Conservation (phyloP, 306 rosid species). For the Cicer chorassanicum region DNA sequence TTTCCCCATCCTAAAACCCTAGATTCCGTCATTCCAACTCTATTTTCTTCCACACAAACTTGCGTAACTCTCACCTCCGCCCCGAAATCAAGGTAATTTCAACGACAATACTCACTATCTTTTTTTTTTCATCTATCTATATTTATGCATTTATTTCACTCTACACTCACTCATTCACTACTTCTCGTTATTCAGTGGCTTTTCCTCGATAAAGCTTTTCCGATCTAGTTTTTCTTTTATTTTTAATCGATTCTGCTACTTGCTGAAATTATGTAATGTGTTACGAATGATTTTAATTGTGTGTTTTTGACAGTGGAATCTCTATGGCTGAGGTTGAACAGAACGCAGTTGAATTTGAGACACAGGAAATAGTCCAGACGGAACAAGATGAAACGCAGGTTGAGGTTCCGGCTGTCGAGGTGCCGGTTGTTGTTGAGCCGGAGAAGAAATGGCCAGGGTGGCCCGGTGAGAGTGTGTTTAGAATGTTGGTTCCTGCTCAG, state of each 20-base stretch:
- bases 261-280: neutral
- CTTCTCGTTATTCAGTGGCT: neutral
- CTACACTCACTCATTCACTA: neutral
- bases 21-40: constrained; percentile 12
- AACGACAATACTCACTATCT: neutral
- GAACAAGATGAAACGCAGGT: constrained; percentile 48
- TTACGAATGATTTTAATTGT: neutral
- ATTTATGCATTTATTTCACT: neutral
- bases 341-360: constrained; percentile 45
- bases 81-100: constrained; percentile 48
- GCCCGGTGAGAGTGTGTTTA: constrained; percentile 98
- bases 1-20: constrained; percentile 33
- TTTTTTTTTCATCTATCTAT: neutral
- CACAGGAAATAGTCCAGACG: constrained; percentile 40
- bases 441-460: constrained; percentile 99
- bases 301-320: constrained; percentile 37
- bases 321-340: constrained; percentile 75
- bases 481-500: constrained; percentile 96
- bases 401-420: constrained; percentile 59
- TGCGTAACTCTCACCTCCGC: neutral
- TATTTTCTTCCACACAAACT: neutral
- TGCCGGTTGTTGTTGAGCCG: constrained; percentile 38
- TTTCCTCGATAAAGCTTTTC: neutral
- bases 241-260: neutral
- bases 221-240: neutral